Base-by-base conservation (phyloP, 371 early-diverging fungal species). In the Mucor racemosus region DNA sequence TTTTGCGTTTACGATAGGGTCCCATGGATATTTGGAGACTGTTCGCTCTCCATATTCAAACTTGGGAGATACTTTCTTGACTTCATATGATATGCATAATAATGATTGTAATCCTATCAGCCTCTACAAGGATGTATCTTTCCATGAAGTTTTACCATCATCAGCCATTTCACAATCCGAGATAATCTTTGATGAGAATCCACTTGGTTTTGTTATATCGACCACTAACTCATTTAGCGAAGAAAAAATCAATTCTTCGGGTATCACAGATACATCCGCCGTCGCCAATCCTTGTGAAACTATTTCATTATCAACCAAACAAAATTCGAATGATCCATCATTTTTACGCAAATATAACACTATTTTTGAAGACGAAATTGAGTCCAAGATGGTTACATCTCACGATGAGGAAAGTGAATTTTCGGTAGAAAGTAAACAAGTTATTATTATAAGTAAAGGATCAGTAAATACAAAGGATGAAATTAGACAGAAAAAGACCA, bases 401-500 rank as follows among this genome's bases (percentile, higher is more conserved):
- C 17, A 53, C 38, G 15, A 39, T 17, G 50, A 62, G 39, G 26
- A n/a, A 13, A 21, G 38, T 31, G 31, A 0, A 4, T 48, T 48
- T 19, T 48, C 48, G 9, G 26, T 48, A 1, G 7, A 53, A 17
- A 26, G 38, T n/a, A 19, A 39, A 6, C 4, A 11, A 9, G n/a
- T 26, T 34, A 38, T 19, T 35, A 36, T 34, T 38, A 48, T 34
- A 35, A 48, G 15, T 9, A 14, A 15, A 13, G 8, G 0, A 19
- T 9, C 36, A 7, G 9, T 14, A 19, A 50, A 58, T 13, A 40
- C 26, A 53, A 60, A 54, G n/a, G 33, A 1, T 36, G n/a, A 19
- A 0, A 55, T 33, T 8, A 46, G 19, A 14, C 8, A 26, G 11
- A 68, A 63, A 31, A 77, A 69, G 57, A 76, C 73, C 3, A 73